Conservation (phyloP, 208 protist species). For the Trypanosoma rangeli region DNA sequence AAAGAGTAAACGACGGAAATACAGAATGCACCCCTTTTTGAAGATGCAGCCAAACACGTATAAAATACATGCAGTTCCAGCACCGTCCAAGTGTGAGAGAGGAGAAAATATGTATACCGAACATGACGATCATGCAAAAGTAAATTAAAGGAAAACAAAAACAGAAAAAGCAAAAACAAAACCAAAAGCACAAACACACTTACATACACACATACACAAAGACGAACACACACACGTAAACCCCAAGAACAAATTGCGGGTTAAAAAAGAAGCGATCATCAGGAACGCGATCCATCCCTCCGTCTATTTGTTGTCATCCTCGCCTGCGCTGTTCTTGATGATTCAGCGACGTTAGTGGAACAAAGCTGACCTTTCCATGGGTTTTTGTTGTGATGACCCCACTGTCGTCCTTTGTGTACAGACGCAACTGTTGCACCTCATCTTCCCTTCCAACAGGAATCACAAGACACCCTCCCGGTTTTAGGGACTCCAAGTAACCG, state of each 20-base stretch:
- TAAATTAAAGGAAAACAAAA: too few relatives aligned
- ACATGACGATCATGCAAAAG: background rate
- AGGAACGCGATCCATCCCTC: background rate
- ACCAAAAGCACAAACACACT: conserved; percentile 9
- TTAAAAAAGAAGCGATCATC: conserved; percentile 1
- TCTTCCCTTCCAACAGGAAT: conserved; percentile 67
- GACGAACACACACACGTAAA: background rate
- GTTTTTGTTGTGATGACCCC: conserved; percentile 41
- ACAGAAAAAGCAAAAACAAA: conserved; percentile 18
- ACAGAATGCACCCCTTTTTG: background rate
- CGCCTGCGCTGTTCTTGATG: conserved; percentile 33
- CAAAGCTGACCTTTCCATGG: conserved; percentile 60
- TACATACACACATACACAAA: background rate
- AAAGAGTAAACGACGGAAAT: conserved; percentile 8
- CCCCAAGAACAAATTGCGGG: background rate
- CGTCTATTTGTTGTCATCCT: background rate
- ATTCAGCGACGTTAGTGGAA: conserved; percentile 75
- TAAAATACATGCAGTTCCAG: background rate
- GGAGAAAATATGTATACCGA: conserved; percentile 12
- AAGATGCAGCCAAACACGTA: background rate
- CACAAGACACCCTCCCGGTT: conserved; percentile 57
- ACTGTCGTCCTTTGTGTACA: conserved; percentile 57
- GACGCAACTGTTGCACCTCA: conserved; percentile 57
- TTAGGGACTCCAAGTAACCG: conserved; percentile 48
- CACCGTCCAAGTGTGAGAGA: conserved; percentile 4